Conservation (phyloP, 306 rosid genomes). For the Trichosanthes cucumerina region DNA sequence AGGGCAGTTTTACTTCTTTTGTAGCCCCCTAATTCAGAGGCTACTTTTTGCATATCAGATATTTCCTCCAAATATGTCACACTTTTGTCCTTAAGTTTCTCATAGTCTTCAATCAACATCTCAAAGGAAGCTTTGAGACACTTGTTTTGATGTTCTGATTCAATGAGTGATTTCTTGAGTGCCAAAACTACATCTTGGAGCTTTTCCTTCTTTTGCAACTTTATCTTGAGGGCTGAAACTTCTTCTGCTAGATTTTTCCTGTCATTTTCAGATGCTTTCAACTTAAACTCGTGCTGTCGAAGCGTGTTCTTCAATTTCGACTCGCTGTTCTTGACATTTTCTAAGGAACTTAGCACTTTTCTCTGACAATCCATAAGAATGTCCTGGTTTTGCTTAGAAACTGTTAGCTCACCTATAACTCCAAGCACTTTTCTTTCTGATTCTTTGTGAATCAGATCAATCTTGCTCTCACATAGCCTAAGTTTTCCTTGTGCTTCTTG, state of each 20-base stretch:
- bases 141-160: slow-evolving; percentile 31
- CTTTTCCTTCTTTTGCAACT: slow-evolving; percentile 27
- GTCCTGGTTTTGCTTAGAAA: slow-evolving; percentile 28
- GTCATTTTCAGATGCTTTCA: slow-evolving; percentile 33
- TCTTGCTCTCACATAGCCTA: slow-evolving; percentile 24
- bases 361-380: slow-evolving; percentile 31
- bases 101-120: slow-evolving; percentile 29
- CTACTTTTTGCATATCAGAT: slow-evolving; percentile 22
- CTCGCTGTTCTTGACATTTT: slow-evolving; percentile 36
- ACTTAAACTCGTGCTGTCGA: slow-evolving; percentile 33
- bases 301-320: slow-evolving; percentile 24
- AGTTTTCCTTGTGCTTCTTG: slow-evolving; percentile 36
- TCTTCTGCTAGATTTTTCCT: slow-evolving; percentile 37
- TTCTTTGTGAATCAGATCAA: slow-evolving; percentile 21
- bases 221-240: slow-evolving; percentile 22
- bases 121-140: slow-evolving; percentile 35
- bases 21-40: slow-evolving; percentile 30
- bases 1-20: slow-evolving; percentile 22
- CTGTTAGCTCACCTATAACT: slow-evolving; percentile 28
- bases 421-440: slow-evolving; percentile 34
- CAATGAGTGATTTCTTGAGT: slow-evolving; percentile 31
- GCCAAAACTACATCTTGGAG: slow-evolving; percentile 28
- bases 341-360: slow-evolving; percentile 31
- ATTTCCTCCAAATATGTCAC: slow-evolving; percentile 20
- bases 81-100: slow-evolving; percentile 40